Percentiles rank a stretch among this genome's conserved stretches.
These are phyloP conservation scores for Lipomyces chichibuensis DNA, from an alignment of 805 yeast genomes.

Conservation along the genomic window DNA sequence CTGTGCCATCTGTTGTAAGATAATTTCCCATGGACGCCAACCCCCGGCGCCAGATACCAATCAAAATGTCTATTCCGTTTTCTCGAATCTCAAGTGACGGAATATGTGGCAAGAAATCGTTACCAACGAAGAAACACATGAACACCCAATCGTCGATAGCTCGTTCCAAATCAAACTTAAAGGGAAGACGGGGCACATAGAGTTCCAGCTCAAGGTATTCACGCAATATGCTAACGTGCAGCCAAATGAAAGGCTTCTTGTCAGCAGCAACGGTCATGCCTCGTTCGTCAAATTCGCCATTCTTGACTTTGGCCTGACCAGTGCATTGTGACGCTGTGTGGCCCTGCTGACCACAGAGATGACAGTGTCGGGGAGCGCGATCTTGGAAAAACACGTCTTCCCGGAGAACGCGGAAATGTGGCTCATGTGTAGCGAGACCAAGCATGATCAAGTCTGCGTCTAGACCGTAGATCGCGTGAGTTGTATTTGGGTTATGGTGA, in stretches of 20 bases:
- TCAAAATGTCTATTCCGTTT: constrained; percentile 81
- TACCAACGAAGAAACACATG: constrained; percentile 98
- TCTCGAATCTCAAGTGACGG: constrained; percentile 95
- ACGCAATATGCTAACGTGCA: constrained; percentile 82
- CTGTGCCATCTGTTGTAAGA: constrained; percentile 85
- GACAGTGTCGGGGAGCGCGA: constrained; percentile 54
- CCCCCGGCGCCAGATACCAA: constrained; percentile 78
- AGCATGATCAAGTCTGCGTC: constrained; percentile 97
- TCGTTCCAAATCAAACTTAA: constrained; percentile 84
- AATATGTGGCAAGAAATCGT: constrained; percentile 95
- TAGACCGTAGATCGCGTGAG: constrained; percentile 95
- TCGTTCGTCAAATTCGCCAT: constrained; percentile 43
- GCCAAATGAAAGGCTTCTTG: constrained; percentile 89
- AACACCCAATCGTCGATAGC: constrained; percentile 99
- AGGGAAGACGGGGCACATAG: constrained; percentile 65
- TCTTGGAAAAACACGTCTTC: constrained; percentile 95
- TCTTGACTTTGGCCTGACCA: constrained; percentile 48
- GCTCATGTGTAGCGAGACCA: constrained; percentile 97
- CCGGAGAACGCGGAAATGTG: constrained; percentile 88
- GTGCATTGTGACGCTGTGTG: constrained; percentile 33
- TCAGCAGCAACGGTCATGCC: constrained; percentile 44
- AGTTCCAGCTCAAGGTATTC: constrained; percentile 88
- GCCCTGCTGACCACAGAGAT: constrained; percentile 55
- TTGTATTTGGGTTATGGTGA: constrained; percentile 85
- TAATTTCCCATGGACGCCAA: constrained; percentile 71